phyloP scores from a whole-genome alignment of 768 basidiomycete genomes.

The Tricholoma saponaceum region DNA sequence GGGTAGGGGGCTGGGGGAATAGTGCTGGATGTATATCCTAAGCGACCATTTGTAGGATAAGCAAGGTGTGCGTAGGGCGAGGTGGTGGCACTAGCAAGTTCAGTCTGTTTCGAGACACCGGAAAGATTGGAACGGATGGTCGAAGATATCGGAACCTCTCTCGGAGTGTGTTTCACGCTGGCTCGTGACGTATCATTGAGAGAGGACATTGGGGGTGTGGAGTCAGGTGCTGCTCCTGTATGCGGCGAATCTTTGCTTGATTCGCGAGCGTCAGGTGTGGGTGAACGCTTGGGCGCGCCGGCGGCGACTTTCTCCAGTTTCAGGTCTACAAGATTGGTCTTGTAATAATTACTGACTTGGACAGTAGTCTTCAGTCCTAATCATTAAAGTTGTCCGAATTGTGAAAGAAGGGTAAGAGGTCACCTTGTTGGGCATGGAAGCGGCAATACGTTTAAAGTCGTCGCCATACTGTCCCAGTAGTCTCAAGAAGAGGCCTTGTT shows the following conservation, averaged over 20 bases:
- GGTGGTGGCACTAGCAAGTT: neutral
- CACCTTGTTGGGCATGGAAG: conserved; percentile 62
- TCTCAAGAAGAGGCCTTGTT: conserved; percentile 44
- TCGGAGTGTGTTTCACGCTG: neutral
- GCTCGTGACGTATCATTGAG: conserved; percentile 7
- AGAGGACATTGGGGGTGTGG: conserved; percentile 19
- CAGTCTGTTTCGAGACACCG: neutral
- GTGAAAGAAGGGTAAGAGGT: neutral
- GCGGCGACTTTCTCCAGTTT: conserved; percentile 38
- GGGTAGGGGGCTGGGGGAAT: neutral
- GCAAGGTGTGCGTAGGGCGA: conserved; percentile 1
- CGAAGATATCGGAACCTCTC: neutral
- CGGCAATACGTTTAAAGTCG: conserved; percentile 67
- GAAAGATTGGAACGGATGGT: neutral
- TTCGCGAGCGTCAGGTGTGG: conserved; percentile 24
- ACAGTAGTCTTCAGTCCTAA: conserved; percentile 41
- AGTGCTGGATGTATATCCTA: neutral
- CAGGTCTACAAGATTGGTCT: conserved; percentile 35
- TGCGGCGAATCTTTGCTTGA: conserved; percentile 19
- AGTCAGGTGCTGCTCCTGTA: conserved; percentile 15
- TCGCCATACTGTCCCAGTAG: conserved; percentile 61
- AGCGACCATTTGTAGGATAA: neutral
- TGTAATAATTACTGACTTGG: conserved; percentile 54
- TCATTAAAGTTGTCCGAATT: neutral
- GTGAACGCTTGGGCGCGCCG: conserved; percentile 38